Conservation (phyloP, 805 yeast species). For the Schizosaccharomyces japonicus region DNA sequence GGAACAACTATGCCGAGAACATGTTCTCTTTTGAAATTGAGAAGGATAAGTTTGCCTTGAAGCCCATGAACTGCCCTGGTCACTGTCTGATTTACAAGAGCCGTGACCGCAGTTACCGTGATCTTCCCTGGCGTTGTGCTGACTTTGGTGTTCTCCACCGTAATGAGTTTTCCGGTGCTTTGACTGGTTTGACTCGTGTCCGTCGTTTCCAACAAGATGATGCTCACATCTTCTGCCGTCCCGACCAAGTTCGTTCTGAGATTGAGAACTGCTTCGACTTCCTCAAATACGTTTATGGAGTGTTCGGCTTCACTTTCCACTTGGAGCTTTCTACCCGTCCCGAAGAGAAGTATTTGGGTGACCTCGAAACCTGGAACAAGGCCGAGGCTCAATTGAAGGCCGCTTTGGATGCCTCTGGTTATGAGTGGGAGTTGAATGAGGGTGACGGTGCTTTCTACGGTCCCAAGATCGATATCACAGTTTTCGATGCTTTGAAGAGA, state of each 20-base stretch:
- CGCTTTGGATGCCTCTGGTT: conserved; percentile 34
- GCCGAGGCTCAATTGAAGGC: conserved; percentile 49
- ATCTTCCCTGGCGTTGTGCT: conserved; percentile 60
- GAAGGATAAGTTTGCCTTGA: conserved; percentile 81
- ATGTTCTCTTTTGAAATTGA: conserved; percentile 94
- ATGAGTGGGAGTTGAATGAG: conserved; percentile 45
- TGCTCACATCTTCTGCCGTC: conserved; percentile 81
- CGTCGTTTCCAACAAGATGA: conserved; percentile 94
- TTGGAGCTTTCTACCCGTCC: conserved; percentile 74
- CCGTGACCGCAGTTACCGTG: conserved; percentile 59
- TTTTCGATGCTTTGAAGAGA: conserved; percentile 58
- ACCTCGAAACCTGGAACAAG: conserved; percentile 46
- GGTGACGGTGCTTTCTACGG: conserved; percentile 83
- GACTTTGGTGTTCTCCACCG: conserved; percentile 86
- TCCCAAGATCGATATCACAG: conserved; percentile 53
- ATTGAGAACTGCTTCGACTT: conserved; percentile 47
- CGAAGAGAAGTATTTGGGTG: conserved; percentile 44
- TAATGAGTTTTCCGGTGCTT: conserved; percentile 84
- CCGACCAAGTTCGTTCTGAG: conserved; percentile 51
- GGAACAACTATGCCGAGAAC: conserved; percentile 92
- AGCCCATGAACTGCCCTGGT: conserved; percentile 91
- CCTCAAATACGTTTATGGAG: conserved; percentile 48
- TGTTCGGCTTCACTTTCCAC: conserved; percentile 40
- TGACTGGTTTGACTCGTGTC: conserved; percentile 77
- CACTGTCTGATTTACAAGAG: conserved; percentile 66